Evolutionary conservation across 208 protist species (phyloP).

Genomic region (Leptomonas seymouri): DNA sequence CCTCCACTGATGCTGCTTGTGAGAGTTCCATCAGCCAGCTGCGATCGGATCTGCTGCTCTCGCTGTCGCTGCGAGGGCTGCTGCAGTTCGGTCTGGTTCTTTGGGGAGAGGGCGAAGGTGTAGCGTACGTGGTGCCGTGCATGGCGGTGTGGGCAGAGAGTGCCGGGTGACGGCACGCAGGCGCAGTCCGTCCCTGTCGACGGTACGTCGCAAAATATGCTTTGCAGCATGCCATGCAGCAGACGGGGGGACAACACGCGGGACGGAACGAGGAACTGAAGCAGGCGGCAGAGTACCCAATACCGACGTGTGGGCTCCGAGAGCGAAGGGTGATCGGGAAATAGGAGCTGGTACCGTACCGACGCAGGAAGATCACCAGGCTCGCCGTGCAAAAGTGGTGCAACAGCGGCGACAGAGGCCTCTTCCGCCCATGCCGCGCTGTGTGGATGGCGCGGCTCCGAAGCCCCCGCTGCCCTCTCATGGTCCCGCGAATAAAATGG

Average conservation of each 20-base stretch:
- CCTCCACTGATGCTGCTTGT: neutral
- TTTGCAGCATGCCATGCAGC: conserved; percentile 14
- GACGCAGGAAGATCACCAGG: neutral
- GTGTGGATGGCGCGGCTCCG: no score
- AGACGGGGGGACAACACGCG: conserved; percentile 14
- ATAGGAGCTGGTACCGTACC: neutral
- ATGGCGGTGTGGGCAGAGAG: neutral
- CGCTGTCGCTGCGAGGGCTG: neutral
- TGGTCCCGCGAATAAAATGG: neutral
- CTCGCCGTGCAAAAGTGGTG: neutral
- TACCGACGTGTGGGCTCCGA: conserved; percentile 16
- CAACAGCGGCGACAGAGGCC: neutral
- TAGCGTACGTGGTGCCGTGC: conserved; percentile 19
- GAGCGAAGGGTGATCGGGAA: neutral
- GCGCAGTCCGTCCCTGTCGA: neutral
- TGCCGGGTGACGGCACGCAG: neutral
- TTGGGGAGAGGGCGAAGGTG: conserved; percentile 27
- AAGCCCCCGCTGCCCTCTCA: neutral
- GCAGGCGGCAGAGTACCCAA: conserved; percentile 27
- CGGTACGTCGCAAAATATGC: conserved; percentile 13
- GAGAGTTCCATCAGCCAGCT: conserved; percentile 3
- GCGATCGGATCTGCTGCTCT: conserved; percentile 3
- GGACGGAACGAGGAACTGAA: conserved; percentile 28
- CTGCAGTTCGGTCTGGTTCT: conserved; percentile 8
- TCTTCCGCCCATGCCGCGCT: neutral